Conservation (phyloP, 2,329 filamentous ascomycete species). For the Cordyceps cicadae region DNA sequence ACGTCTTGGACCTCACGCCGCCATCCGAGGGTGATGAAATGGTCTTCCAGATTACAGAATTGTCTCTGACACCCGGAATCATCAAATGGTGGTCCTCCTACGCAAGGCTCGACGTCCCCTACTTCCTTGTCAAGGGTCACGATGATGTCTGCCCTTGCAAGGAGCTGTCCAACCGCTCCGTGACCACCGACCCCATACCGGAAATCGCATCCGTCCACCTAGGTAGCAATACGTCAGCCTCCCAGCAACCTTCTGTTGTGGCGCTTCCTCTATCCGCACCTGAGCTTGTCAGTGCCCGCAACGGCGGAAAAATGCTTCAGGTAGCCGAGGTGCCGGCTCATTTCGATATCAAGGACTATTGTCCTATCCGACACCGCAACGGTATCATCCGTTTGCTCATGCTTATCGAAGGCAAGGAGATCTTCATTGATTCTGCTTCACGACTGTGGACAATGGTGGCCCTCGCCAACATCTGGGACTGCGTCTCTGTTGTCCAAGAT, state of each 20-base stretch:
- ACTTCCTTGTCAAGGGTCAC: conserved; percentile 29
- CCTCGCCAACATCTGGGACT: conserved; percentile 51
- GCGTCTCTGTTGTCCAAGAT: conserved; percentile 36
- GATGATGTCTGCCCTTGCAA: conserved; percentile 32
- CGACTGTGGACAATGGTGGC: conserved; percentile 60
- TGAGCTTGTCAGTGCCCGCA: background rate
- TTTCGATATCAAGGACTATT: conserved; percentile 49
- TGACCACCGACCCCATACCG: background rate
- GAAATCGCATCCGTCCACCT: background rate
- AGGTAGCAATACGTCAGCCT: background rate
- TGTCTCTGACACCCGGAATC: conserved; percentile 49
- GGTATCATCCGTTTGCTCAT: conserved; percentile 56
- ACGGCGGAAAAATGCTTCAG: background rate
- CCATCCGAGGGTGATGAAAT: conserved; percentile 54
- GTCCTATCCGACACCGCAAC: conserved; percentile 52
- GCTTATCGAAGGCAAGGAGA: conserved; percentile 45
- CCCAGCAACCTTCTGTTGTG: background rate
- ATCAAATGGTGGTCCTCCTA: conserved; percentile 44
- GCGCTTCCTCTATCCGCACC: background rate
- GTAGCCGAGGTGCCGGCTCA: conserved; percentile 19
- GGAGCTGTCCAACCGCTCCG: background rate
- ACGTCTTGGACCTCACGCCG: conserved; percentile 56
- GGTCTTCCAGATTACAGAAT: conserved; percentile 47
- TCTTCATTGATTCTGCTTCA: conserved; percentile 54
- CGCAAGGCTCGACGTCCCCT: conserved; percentile 24